Evolutionary conservation across 768 basidiomycete species (phyloP), one percentile per base, ranked within the genome.

Genomic region (Leccinum variicolor): DNA sequence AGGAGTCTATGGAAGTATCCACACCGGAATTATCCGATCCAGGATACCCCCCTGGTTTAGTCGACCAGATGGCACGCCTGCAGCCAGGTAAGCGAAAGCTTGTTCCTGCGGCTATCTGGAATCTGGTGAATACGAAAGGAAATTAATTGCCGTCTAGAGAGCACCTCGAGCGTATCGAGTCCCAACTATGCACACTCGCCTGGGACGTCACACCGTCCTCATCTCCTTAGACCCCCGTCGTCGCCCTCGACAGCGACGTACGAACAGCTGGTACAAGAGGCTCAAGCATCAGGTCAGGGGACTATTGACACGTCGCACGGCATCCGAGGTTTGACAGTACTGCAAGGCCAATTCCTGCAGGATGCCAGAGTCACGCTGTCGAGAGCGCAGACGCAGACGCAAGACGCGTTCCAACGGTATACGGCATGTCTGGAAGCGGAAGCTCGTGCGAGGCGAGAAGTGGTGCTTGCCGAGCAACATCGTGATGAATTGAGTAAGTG

Each of bases 321-420:
- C 21, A 43, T 41, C 47, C 47, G 34, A 41, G 51, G 34, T 51
- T 54, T 62, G 59, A 64, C 55, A 41, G 54, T 54, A 19, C 39
- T 34, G 56, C 62, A 69, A 86, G 84, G 83, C 63, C 80, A 85
- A 78, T 80, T 81, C 59, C 76, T 90, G 47, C 82, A 84, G 69
- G 81, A 79, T 51, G 80, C 85, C 19, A 84, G 86, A 31, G 76
- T 77, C 49, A 77, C 84, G 5, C 75, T 88, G n/a, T 64, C 79
- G 46, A 80, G 86, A 46, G 84, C 86, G 21, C 86, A 86, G 65
- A 83, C 85, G 65, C 86, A 88, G 51, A 85, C 86, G 0, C 85
- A 89, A 64, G 87, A 89, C 45, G 81, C 86, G 3, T 87, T 89
- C 64, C 77, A 84, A 67, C 75, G 82, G 52, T 90, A 90, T 64